Base-by-base conservation (phyloP, 345 rosid species). In the Moricandia moricandioides region DNA sequence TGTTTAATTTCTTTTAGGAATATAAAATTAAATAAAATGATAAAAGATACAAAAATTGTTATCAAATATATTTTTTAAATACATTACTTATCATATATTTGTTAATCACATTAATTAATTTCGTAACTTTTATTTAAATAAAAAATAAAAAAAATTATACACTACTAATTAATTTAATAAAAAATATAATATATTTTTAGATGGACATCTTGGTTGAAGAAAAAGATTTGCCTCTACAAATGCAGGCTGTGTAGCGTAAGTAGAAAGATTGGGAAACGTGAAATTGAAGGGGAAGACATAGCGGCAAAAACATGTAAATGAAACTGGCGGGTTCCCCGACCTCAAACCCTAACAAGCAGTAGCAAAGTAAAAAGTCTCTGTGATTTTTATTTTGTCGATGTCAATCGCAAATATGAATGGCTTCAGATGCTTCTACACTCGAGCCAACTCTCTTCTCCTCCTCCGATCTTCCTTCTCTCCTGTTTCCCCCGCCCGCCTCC, bases 371-470 rank as follows among this genome's bases (percentile, higher is more conserved):
- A 34, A 8, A 35, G 8, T 49, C 51, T 49, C 21, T 49, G 56
- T 4, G 60, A 55, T 24, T 55, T 10, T 3, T 52, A 3, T 18
- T 0, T 11, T 4, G 58, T 52, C 0, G 30, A 56, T 56, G 61
- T 56, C 8, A 13, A 56, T 56, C 33, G 68, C 72, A 5, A 71
- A 66, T 9, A 78, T 78, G 77, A 71, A 67, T 11, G 35, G 77
- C 45, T 57, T 71, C 4, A 47, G 71, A 70, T 77, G 67, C 72
- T 58, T 77, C 0, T 76, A 69, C 75, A 39, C 74, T 18, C 68
- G 65, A 64, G 11, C 76, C 29, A 62, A 78, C 77, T 78, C 60
- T 59, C 67, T 65, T 66, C 68, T 71, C 12, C 40, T 54, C 62
- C 65, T 54, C 62, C 80, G 60, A 7, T 58, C 76, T 34, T 45